phyloP scores from a whole-genome alignment of 1,284 basidiomycete species.

The Rhodotorula sp. region DNA sequence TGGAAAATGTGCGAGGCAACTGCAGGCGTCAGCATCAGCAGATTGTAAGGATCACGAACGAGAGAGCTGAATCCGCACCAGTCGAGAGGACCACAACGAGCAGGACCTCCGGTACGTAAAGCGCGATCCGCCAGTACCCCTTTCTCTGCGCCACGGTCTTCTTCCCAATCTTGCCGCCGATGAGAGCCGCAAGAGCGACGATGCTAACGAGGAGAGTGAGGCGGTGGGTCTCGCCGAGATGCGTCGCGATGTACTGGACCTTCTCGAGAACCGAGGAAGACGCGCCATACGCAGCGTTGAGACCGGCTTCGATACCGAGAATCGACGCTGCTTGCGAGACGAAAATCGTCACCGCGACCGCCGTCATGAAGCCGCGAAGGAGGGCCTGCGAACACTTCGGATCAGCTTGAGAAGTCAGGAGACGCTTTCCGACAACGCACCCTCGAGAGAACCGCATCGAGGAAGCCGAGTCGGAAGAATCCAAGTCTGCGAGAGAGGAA shows the following conservation, averaged over 20 bases:
- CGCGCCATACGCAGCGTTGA: conserved; percentile 11
- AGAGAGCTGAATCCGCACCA: conserved; percentile 54
- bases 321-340: conserved; percentile 72
- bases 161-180: conserved; percentile 57
- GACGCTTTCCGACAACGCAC: not conserved
- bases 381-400: conserved; percentile 61
- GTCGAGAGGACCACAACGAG: conserved; percentile 73
- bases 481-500: conserved; percentile 56
- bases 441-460: conserved; percentile 77
- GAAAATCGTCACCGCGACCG: conserved; percentile 57
- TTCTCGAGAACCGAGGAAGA: conserved; percentile 68
- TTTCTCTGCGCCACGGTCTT: conserved; percentile 57
- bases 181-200: conserved; percentile 56
- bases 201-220: conserved; percentile 72
- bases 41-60: conserved; percentile 2
- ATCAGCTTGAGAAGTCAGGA: not conserved
- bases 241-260: conserved; percentile 67
- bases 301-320: conserved; percentile 20
- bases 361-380: conserved; percentile 81
- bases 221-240: conserved; percentile 61
- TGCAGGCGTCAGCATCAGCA: conserved; percentile 46
- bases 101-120: conserved; percentile 76
- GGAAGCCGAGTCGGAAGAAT: conserved; percentile 83
- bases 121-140: conserved; percentile 55
- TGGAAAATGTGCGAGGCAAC: conserved; percentile 66